Evolutionary conservation across 2,329 filamentous ascomycete species (phyloP).

Genomic region (Westerdykella ornata): DNA sequence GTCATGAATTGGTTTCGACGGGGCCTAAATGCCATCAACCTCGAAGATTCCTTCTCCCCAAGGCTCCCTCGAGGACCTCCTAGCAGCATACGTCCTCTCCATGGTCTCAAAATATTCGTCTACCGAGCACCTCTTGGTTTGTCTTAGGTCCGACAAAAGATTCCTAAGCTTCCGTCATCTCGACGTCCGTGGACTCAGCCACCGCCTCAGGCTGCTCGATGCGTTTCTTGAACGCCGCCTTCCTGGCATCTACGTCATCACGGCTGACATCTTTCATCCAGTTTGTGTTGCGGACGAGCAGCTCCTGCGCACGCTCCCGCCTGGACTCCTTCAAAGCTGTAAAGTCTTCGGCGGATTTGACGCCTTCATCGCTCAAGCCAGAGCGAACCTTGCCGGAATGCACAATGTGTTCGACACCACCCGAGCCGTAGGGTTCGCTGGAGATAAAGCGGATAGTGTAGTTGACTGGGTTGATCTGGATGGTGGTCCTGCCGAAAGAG

Average conservation of each 20-base stretch:
- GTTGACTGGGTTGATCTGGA: slow-evolving; percentile 40
- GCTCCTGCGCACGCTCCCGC: slow-evolving; percentile 37
- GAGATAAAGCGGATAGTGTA: slow-evolving; percentile 42
- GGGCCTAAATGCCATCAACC: no score
- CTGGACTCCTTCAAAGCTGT: slow-evolving; percentile 24
- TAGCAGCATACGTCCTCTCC: no score
- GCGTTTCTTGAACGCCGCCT: slow-evolving; percentile 30
- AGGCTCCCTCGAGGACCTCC: no score
- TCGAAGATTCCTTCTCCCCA: no score
- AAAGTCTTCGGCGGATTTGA: slow-evolving; percentile 30
- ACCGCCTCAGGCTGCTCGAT: slow-evolving; percentile 20
- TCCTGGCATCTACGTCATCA: slow-evolving; percentile 43
- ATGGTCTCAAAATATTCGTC: no score
- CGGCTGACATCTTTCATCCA: slow-evolving; percentile 44
- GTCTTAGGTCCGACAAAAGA: no score
- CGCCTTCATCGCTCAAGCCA: slow-evolving; percentile 29
- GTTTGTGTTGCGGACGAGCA: slow-evolving; percentile 40
- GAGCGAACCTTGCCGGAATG: slow-evolving; percentile 32
- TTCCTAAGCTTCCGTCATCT: slow-evolving; percentile 24
- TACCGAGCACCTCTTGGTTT: no score
- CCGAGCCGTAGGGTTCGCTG: slow-evolving; percentile 29
- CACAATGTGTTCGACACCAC: slow-evolving; percentile 38
- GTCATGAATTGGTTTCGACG: no score
- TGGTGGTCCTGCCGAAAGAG: slow-evolving; percentile 30
- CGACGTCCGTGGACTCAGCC: slow-evolving; percentile 21